phyloP scores from a whole-genome alignment of 306 rosid genomes.

The Castanea crenata region DNA sequence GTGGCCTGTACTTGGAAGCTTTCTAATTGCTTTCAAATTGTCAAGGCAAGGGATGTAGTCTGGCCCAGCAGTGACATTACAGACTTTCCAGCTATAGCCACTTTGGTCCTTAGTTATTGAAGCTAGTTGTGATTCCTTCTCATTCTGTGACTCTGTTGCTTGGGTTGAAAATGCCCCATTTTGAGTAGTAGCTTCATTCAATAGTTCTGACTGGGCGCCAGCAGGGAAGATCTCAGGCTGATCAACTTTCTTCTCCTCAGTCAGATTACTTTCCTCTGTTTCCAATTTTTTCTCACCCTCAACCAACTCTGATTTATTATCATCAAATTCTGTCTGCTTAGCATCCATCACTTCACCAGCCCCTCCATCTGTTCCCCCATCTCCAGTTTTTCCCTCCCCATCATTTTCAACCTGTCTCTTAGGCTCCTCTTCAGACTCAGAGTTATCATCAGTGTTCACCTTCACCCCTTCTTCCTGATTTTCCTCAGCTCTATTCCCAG shows the following conservation, averaged over 20 bases:
- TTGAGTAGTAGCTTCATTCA: constrained; percentile 35
- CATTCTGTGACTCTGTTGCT: constrained; percentile 38
- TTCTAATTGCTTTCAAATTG: constrained; percentile 57
- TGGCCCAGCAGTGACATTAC: constrained; percentile 69
- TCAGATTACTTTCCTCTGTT: constrained; percentile 37
- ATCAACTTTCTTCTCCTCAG: constrained; percentile 35
- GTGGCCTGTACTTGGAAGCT: constrained; percentile 56
- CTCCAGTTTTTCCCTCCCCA: constrained; percentile 11
- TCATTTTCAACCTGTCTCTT: constrained; percentile 7
- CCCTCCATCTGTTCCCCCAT: constrained; percentile 17
- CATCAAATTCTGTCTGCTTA: constrained; percentile 27
- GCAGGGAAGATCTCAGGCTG: constrained; percentile 21
- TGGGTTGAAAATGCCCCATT: constrained; percentile 57
- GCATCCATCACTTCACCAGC: constrained; percentile 30
- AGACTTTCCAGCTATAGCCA: constrained; percentile 58
- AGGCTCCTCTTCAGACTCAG: constrained; percentile 10
- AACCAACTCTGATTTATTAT: constrained; percentile 24
- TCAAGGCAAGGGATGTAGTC: constrained; percentile 93
- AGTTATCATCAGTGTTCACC: constrained; percentile 24
- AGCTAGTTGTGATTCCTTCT: constrained; percentile 41
- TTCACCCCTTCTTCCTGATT: constrained; percentile 19
- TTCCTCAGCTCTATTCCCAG: constrained; percentile 26
- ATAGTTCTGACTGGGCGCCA: constrained; percentile 26
- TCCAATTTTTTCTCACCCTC: constrained; percentile 20
- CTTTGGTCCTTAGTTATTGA: constrained; percentile 24